Evolutionary conservation across 192 early-diverging fungal species (phyloP).

Genomic region (Coemansia reversa): DNA sequence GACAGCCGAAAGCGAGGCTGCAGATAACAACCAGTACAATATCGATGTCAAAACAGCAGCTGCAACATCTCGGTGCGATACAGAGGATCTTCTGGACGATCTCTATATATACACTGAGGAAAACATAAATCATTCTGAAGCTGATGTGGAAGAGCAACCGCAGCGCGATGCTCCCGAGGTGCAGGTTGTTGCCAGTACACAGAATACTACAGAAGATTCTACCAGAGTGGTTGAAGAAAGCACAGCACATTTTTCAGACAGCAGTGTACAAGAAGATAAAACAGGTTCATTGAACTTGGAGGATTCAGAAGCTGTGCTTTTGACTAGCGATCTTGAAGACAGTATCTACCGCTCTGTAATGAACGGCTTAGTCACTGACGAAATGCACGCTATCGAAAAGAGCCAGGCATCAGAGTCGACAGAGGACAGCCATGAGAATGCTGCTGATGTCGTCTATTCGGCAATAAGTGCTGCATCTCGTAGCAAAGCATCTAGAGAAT

Average conservation of each 20-base stretch:
- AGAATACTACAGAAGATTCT: neutral
- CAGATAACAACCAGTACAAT: constrained; percentile 11
- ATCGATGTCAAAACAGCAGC: constrained; percentile 6
- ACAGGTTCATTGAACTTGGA: constrained; percentile 27
- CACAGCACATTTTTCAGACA: neutral
- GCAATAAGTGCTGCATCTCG: no score
- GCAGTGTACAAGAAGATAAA: neutral
- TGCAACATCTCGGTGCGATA: constrained; percentile 7
- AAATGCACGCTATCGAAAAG: constrained; percentile 34
- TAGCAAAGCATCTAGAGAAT: constrained; percentile 6
- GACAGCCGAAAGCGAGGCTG: neutral
- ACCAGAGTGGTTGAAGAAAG: neutral
- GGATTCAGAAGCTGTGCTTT: constrained; percentile 47
- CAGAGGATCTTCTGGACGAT: constrained; percentile 39
- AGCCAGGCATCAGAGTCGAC: neutral
- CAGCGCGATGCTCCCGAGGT: no score
- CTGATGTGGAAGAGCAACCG: neutral
- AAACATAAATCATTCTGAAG: no score
- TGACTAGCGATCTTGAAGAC: constrained; percentile 41
- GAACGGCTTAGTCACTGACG: constrained; percentile 10
- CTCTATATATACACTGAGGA: constrained; percentile 8
- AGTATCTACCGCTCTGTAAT: constrained; percentile 37
- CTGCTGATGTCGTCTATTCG: constrained; percentile 9
- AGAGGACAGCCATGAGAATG: neutral
- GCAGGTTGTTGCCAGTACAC: neutral